phyloP scores from a whole-genome alignment of 768 basidiomycete species.

The Galerina sulciceps region DNA sequence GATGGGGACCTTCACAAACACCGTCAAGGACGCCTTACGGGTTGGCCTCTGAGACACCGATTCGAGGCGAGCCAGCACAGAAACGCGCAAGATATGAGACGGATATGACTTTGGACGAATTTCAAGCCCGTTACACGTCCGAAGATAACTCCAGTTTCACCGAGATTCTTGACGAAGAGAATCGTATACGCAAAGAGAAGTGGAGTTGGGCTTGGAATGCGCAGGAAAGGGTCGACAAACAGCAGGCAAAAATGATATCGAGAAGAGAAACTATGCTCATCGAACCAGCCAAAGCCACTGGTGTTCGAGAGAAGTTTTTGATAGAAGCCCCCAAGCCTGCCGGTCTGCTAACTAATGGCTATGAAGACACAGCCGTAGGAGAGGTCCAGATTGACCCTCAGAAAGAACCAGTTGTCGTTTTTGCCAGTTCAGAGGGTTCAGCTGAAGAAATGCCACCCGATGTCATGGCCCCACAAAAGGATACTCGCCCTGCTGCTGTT shows the following conservation, averaged over 20 bases:
- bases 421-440: constrained; percentile 28
- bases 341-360: constrained; percentile 53
- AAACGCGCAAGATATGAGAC: constrained; percentile 68
- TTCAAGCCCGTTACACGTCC: constrained; percentile 92
- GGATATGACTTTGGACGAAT: constrained; percentile 75
- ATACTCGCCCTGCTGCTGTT: constrained; percentile 71
- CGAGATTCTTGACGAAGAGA: constrained; percentile 89
- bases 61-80: constrained; percentile 48
- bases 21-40: constrained; percentile 74
- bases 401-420: constrained; percentile 26
- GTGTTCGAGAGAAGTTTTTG: constrained; percentile 68
- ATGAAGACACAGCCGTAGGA: constrained; percentile 29
- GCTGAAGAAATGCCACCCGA: constrained; percentile 47
- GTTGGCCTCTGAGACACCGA: constrained; percentile 66
- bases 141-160: constrained; percentile 99
- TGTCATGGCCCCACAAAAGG: constrained; percentile 83
- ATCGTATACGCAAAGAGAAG: constrained; percentile 75
- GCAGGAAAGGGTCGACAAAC: constrained; percentile 76
- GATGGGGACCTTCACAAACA: constrained; percentile 36
- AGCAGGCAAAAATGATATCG: constrained; percentile 67
- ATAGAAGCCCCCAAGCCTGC: constrained; percentile 63
- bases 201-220: constrained; percentile 97
- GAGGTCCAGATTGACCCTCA: constrained; percentile 16
- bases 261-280: constrained; percentile 73
- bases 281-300: constrained; percentile 62